Percentiles rank a stretch among this genome's conserved stretches.
phyloP scores from a whole-genome alignment of 2,329 filamentous ascomycete species.

The Trichoderma lentiforme region DNA sequence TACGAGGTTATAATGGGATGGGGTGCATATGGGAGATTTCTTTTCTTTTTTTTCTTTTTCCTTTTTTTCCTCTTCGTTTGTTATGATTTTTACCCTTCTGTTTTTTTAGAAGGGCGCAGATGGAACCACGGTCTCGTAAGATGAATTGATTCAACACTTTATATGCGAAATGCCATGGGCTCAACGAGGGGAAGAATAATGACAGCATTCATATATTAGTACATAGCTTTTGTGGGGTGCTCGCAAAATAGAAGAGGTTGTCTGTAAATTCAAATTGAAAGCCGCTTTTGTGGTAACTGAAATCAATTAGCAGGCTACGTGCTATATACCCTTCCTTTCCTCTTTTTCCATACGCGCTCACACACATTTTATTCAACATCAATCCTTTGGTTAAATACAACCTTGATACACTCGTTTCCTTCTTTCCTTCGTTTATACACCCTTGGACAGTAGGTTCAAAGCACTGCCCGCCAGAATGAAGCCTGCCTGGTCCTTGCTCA shows the following conservation, averaged over 20 bases:
- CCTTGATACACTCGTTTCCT: neutral
- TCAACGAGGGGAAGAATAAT: neutral
- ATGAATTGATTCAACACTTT: neutral
- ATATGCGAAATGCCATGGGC: neutral
- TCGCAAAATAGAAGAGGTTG: neutral
- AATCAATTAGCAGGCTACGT: neutral
- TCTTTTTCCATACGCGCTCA: neutral
- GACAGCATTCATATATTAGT: neutral
- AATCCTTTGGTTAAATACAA: neutral
- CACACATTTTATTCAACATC: neutral
- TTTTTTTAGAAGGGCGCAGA: neutral
- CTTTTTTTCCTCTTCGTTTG: neutral
- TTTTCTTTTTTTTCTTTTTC: neutral
- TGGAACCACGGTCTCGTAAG: neutral
- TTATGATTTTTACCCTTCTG: neutral
- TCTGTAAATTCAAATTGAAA: neutral
- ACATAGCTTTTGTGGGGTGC: neutral
- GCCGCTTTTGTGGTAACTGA: neutral
- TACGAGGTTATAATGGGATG: neutral
- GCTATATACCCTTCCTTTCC: neutral
- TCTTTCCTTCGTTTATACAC: conserved; percentile 23
- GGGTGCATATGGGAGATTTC: neutral
- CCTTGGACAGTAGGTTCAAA: conserved; percentile 79
- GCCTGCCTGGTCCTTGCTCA: conserved; percentile 84
- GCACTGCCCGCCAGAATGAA: conserved; percentile 95